Evolutionary conservation across 192 early-diverging fungal species (phyloP), one percentile per base, ranked within the genome.

Genomic region (Cetraspora pellucida): DNA sequence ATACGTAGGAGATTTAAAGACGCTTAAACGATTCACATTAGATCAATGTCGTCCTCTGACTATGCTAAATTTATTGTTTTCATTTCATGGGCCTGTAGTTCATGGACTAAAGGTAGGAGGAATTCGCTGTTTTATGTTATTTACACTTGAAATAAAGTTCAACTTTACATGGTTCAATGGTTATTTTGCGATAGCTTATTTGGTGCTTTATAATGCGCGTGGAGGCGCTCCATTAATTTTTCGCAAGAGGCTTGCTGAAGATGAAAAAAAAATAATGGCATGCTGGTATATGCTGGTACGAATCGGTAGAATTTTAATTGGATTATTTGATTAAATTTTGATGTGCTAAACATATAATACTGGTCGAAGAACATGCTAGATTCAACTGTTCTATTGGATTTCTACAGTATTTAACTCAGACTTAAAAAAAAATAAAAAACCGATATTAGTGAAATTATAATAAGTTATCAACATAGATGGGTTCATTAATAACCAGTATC

Each of bases 191-290:
- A n/a, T 52, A 72, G 70, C 70, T n/a, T 72, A 55, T 57, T 31
- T 72, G 52, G 19, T 72, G n/a, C 23, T 72, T 27, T 52, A 72
- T 31, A 72, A 57, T 58, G 31, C 54, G 3, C 21, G 49, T 55
- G 31, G 54, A 31, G 68, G 68, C n/a, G 28, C 54, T n/a, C 70
- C 70, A 10, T n/a, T 72, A 55, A 47, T 57, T 57, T 72, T 72
- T 72, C 70, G 70, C 21, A 72, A 58, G 55, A 52, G 30, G 25
- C 52, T 72, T 10, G 31, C 28, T n/a, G 70, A 72, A 23, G 70
- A 58, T 57, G 70, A 72, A 28, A 72, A 72, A 72, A 72, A 72
- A 19, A 52, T 72, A 19, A 11, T 72, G 49, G 70, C 70, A 7
- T 72, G 45, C 14, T 52, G 27, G 0, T 52, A 72, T 72, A 72